phyloP scores from a whole-genome alignment of 2,329 filamentous ascomycete genomes.

The Fusarium transvaalense region DNA sequence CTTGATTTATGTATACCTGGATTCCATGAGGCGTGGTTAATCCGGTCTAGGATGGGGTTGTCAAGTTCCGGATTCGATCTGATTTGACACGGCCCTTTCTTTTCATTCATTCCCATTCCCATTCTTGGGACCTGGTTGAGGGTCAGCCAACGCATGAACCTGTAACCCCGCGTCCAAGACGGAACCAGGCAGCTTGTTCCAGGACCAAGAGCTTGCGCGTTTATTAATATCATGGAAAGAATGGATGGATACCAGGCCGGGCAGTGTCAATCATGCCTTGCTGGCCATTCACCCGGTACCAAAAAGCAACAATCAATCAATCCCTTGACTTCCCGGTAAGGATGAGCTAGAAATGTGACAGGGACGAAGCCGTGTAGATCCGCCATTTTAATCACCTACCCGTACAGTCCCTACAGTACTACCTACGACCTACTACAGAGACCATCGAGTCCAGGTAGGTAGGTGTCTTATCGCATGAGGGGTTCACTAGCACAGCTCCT shows the following conservation, averaged over 20 bases:
- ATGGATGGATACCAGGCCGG: constrained; percentile 3
- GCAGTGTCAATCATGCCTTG: constrained; percentile 9
- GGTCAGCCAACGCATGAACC: constrained; percentile 2
- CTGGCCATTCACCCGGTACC: constrained; percentile 18
- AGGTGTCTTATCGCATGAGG: constrained; percentile 13
- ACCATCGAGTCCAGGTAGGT: constrained; percentile 2
- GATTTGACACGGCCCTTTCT: neutral
- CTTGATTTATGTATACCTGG: neutral
- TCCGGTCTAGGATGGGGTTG: neutral
- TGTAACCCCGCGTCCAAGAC: neutral
- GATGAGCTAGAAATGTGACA: constrained; percentile 4
- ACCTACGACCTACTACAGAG: neutral
- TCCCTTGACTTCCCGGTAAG: constrained; percentile 6
- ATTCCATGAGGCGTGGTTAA: neutral
- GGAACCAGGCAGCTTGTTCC: neutral
- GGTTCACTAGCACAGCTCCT: constrained; percentile 8
- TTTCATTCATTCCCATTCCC: neutral
- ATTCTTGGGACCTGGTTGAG: neutral
- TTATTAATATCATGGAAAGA: neutral
- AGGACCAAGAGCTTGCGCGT: constrained; percentile 1
- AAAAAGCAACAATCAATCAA: constrained; percentile 9
- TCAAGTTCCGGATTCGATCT: constrained; percentile 4
- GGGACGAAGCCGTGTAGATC: constrained; percentile 9
- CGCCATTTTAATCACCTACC: constrained; percentile 6
- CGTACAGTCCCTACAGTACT: neutral